phyloP scores from a whole-genome alignment of 495 filamentous ascomycete genomes.

The Poronia punctata region DNA sequence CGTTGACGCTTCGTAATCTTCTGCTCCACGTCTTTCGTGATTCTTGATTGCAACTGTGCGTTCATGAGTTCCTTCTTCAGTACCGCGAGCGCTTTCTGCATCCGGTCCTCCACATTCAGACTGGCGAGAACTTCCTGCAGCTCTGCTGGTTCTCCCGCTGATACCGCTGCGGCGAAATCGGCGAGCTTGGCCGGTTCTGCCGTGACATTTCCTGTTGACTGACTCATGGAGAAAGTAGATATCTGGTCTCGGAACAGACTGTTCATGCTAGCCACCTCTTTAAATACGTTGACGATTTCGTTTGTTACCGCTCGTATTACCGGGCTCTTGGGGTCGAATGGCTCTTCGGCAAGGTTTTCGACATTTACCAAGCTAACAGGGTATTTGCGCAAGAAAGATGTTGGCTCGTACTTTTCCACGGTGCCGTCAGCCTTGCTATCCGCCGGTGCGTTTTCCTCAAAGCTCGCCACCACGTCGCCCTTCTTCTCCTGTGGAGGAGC shows the following conservation, averaged over 20 bases:
- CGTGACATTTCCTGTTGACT: constrained; percentile 87
- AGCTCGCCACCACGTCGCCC: constrained; percentile 94
- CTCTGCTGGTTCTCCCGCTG: constrained; percentile 80
- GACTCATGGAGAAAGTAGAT: constrained; percentile 90
- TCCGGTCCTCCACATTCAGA: constrained; percentile 80
- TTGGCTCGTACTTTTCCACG: constrained; percentile 69
- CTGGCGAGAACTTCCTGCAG: constrained; percentile 89
- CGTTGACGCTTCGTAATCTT: constrained; percentile 97
- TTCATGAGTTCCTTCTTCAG: constrained; percentile 98
- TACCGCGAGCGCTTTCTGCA: constrained; percentile 83
- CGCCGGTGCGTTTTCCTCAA: constrained; percentile 69
- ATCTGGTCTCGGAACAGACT: constrained; percentile 97
- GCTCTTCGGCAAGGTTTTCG: constrained; percentile 83
- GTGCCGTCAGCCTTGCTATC: constrained; percentile 36
- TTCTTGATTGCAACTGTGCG: constrained; percentile 92
- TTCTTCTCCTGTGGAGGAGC: constrained; percentile 54
- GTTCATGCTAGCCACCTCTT: constrained; percentile 89
- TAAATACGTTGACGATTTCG: constrained; percentile 97
- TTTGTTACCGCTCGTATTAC: constrained; percentile 86
- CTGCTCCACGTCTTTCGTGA: constrained; percentile 93
- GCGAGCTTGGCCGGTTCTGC: constrained; percentile 91
- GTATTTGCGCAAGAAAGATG: constrained; percentile 83
- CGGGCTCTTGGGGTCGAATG: constrained; percentile 79
- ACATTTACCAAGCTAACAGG: constrained; percentile 89
- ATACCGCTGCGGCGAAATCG: constrained; percentile 94